Percentiles rank a stretch among this genome's conserved stretches.
phyloP scores from a whole-genome alignment of 345 rosid species.

The Diplotaxis tenuifolia region DNA sequence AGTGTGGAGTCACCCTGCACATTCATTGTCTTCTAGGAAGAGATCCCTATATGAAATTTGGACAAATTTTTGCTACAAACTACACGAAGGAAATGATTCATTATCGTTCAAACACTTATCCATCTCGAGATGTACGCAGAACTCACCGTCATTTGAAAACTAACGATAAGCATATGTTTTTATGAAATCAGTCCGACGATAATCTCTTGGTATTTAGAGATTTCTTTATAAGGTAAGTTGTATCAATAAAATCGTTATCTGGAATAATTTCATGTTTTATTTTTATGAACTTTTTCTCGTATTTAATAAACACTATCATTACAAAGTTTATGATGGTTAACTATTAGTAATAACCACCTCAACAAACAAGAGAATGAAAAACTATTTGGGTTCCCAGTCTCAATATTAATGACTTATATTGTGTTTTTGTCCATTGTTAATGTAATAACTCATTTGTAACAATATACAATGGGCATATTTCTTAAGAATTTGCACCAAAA shows the following conservation, averaged over 20 bases:
- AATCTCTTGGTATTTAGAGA: neutral
- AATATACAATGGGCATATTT: too few species aligned
- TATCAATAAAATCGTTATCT: neutral
- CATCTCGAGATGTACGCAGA: conserved; percentile 11
- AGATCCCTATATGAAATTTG: neutral
- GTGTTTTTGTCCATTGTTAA: neutral
- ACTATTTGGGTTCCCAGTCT: neutral
- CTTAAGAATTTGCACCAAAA: too few species aligned
- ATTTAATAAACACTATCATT: neutral
- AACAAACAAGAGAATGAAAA: neutral
- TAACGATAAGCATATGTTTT: too few species aligned
- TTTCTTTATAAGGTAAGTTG: neutral
- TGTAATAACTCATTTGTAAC: neutral
- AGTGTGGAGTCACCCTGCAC: neutral
- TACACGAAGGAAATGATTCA: neutral
- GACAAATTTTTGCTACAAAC: neutral
- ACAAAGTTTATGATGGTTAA: neutral
- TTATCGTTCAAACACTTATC: neutral
- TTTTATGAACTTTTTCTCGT: neutral
- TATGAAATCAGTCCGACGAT: neutral
- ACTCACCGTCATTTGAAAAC: too few species aligned
- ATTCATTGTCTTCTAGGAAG: neutral
- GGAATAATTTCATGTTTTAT: neutral
- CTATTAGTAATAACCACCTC: neutral
- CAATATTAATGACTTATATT: neutral